Evolutionary conservation across 169 alveolate species (phyloP), one percentile per base, ranked within the genome.

Genomic region (Cryptosporidium sp.): DNA sequence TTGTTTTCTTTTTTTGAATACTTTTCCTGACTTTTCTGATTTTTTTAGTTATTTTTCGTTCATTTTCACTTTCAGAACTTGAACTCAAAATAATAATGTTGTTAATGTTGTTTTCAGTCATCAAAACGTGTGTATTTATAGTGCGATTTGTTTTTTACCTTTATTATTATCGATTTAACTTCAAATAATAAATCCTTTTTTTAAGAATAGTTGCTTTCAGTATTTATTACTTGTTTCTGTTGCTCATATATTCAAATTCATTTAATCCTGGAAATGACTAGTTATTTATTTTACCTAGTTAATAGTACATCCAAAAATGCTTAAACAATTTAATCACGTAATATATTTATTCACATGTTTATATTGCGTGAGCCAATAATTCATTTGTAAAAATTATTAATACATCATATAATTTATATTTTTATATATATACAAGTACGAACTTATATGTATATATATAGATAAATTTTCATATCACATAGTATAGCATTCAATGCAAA

Each of bases 1-100:
- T n/a, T 10, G 23, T 67, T 67, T 12, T 55, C 10, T 4, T 55
- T 9, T 55, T 55, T n/a, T 55, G 67, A 37, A 73, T 73, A 33
- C 1, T 73, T 35, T 59, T 70, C 67, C 37, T 43, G 23, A 70
- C 69, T 18, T 70, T 70, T 7, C 62, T 43, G 23, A 1, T 43
- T 18, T 29, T 43, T 23, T 21, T 12, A 18, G 43, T 3, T 55
- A 6, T 23, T 55, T 23, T 55, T 2, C 18, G 21, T 8, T 80
- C 89, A 29, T 48, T 31, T 9, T 80, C 89, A 45, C 89, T 80
- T 45, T 80, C 89, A 14, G 86, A 74, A 58, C 86, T 55, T 55
- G 67, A 55, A 18, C 67, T 55, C 67, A 55, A 55, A 55, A 10
- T 21, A 12, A 55, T 55, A 55, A 55, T 55, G 35, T 55, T 55